phyloP scores from a whole-genome alignment of 495 filamentous ascomycete species.

The Talaromyces trachyspermus region DNA sequence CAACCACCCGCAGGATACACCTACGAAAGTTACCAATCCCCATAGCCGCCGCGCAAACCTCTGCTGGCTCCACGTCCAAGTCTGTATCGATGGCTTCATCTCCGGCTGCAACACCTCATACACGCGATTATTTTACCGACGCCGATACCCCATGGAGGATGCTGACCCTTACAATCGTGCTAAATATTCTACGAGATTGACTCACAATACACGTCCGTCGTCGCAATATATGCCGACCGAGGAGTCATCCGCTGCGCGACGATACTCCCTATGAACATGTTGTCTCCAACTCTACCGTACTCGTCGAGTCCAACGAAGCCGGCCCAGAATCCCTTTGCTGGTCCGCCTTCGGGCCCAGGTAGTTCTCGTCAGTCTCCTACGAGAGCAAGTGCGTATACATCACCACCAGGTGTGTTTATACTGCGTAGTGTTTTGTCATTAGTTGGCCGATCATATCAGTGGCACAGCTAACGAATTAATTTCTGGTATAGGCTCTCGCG shows the following conservation, averaged over 20 bases:
- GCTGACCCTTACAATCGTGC: constrained; percentile 75
- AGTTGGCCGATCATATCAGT: constrained; percentile 34
- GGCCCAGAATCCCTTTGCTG: constrained; percentile 38
- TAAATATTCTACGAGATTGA: constrained; percentile 68
- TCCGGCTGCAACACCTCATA: constrained; percentile 57
- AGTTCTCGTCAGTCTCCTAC: constrained; percentile 53
- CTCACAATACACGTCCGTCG: constrained; percentile 55
- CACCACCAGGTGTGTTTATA: constrained; percentile 30
- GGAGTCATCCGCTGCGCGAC: constrained; percentile 74
- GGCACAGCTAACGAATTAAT: constrained; percentile 16
- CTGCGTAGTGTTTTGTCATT: constrained; percentile 39
- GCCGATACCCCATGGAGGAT: constrained; percentile 90
- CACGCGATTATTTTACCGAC: constrained; percentile 61
- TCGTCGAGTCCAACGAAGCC: constrained; percentile 50
- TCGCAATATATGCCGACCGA: constrained; percentile 62
- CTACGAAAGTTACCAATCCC: constrained; percentile 65
- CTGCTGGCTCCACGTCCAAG: constrained; percentile 47
- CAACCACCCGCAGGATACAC: constrained; percentile 62
- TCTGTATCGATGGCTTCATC: constrained; percentile 53
- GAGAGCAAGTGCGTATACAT: constrained; percentile 47
- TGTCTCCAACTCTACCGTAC: constrained; percentile 56
- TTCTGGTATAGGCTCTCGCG: constrained; percentile 30
- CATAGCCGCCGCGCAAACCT: constrained; percentile 33
- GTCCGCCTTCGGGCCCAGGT: constrained; percentile 27
- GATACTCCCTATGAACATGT: constrained; percentile 93